These are phyloP conservation scores for Nepenthes gracilis DNA, from an alignment of 148 eudicot species.

Conservation along the genomic window DNA sequence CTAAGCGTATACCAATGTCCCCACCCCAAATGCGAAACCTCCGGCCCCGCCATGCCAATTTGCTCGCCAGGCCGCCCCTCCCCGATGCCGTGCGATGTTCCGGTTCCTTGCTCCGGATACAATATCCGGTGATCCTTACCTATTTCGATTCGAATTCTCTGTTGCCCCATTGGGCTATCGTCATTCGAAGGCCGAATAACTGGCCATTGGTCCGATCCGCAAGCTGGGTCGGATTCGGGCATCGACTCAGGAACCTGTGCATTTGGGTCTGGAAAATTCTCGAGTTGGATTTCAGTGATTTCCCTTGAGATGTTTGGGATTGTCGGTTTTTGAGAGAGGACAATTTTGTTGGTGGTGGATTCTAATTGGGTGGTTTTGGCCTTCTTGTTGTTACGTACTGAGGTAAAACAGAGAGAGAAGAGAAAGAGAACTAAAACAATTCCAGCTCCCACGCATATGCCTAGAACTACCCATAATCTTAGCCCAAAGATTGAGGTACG, in stretches of 20 bases:
- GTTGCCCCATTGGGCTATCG: conserved; percentile 17
- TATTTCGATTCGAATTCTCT: conserved; percentile 22
- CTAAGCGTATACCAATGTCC: conserved; percentile 75
- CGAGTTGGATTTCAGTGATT: neutral
- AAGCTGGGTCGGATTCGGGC: neutral
- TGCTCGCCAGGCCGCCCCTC: conserved; percentile 11
- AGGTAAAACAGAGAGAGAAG: conserved; percentile 37
- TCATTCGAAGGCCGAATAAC: neutral
- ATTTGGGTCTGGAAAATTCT: neutral
- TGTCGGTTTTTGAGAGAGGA: neutral
- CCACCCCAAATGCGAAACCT: conserved; percentile 77
- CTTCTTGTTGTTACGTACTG: conserved; percentile 14
- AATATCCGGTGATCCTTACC: conserved; percentile 15
- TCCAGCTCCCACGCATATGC: conserved; percentile 36
- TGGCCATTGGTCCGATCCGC: neutral
- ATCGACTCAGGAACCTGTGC: neutral
- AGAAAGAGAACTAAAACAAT: conserved; percentile 36
- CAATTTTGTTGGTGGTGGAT: conserved; percentile 3
- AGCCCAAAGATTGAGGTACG: conserved; percentile 44
- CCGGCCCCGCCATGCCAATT: conserved; percentile 22
- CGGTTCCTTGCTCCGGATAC: conserved; percentile 7
- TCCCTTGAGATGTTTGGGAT: conserved; percentile 3
- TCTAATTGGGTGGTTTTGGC: neutral
- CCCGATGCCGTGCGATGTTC: conserved; percentile 6
- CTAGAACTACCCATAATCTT: conserved; percentile 33